These are phyloP conservation scores for Tricharina praecox DNA, from an alignment of 495 filamentous ascomycete species.

Conservation along the genomic window DNA sequence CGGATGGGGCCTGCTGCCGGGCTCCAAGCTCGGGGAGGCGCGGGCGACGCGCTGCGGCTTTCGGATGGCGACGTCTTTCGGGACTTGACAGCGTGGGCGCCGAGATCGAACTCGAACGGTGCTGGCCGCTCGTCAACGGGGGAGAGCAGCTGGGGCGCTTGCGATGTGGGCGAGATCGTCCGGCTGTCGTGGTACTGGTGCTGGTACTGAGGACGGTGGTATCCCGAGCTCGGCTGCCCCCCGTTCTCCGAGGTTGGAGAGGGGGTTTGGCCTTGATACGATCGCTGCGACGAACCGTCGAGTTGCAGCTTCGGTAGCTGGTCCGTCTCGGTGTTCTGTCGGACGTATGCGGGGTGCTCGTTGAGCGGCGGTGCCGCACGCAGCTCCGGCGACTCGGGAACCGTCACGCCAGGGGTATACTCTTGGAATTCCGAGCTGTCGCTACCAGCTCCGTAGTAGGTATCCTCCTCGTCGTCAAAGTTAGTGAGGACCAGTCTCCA, in stretches of 20 bases:
- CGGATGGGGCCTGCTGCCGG: not conserved
- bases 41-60: not conserved
- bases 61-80: not conserved
- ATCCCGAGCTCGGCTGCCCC: too few relatives aligned
- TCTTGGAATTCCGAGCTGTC: not conserved
- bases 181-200: not conserved
- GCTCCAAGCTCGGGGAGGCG: not conserved
- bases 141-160: not conserved
- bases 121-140: not conserved
- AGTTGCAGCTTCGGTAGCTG: not conserved
- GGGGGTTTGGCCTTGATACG: not conserved
- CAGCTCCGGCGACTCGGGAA: not conserved
- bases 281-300: not conserved
- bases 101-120: slow-evolving; percentile 1
- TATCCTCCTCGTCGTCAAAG: not conserved
- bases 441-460: not conserved
- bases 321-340: too few relatives aligned
- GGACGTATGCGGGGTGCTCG: not conserved
- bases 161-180: not conserved
- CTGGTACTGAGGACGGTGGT: slow-evolving; percentile 2
- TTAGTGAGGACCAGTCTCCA: slow-evolving; percentile 18
- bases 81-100: not conserved
- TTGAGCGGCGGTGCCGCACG: not conserved
- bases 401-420: not conserved
- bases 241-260: not conserved